A percentile compares a stretch with the other conserved stretches of the same genome.
phyloP scores from a whole-genome alignment of 2,329 filamentous ascomycete species.

The Botrytis byssoidea region DNA sequence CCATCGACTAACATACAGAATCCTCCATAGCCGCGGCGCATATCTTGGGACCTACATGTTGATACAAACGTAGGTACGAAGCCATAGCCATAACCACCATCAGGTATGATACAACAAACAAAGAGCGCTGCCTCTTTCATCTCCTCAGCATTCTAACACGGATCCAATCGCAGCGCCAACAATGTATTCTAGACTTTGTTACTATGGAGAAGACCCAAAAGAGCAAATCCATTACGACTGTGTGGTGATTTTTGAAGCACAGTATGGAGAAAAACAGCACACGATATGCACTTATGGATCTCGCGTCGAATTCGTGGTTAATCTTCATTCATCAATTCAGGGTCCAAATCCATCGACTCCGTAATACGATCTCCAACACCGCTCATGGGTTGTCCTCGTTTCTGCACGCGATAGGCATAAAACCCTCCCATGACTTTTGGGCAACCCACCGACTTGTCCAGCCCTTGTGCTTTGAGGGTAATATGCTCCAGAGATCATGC shows the following conservation, averaged over 20 bases:
- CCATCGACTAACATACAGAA: background rate
- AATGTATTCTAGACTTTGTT: background rate
- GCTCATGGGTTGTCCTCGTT: background rate
- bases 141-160: background rate
- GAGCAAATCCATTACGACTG: background rate
- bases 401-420: background rate
- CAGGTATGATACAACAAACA: background rate
- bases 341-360: constrained; percentile 7
- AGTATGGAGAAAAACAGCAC: background rate
- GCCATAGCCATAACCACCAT: background rate
- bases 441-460: constrained; percentile 5
- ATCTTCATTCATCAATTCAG: constrained; percentile 18
- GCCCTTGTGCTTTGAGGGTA: background rate
- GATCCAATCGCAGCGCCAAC: background rate
- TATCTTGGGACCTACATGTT: background rate
- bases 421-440: background rate
- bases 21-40: constrained; percentile 13
- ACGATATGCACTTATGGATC: constrained; percentile 13
- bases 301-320: constrained; percentile 6
- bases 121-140: background rate
- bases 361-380: background rate
- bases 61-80: background rate
- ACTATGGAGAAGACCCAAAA: background rate
- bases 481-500: background rate
- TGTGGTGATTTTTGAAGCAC: background rate